Evolutionary conservation across 2,329 filamentous ascomycete species (phyloP).

Genomic region (Fusarium xylarioides): DNA sequence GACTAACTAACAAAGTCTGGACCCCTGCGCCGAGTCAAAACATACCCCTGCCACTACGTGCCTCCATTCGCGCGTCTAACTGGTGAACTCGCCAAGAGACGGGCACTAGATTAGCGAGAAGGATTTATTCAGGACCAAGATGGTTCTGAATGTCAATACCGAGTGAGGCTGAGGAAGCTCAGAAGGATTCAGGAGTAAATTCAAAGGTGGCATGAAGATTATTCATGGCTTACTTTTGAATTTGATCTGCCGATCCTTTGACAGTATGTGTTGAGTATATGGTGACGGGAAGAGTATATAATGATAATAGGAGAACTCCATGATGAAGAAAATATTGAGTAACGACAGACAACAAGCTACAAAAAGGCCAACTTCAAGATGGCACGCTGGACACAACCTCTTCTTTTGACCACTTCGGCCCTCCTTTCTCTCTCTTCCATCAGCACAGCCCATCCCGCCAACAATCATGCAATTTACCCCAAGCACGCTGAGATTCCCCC

Average conservation of each 20-base stretch:
- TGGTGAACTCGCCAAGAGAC: neutral
- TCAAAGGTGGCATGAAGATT: neutral
- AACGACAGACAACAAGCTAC: neutral
- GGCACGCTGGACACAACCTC: conserved; percentile 4
- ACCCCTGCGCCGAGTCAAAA: neutral
- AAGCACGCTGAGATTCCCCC: neutral
- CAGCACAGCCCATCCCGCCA: neutral
- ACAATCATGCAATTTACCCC: neutral
- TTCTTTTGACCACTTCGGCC: conserved; percentile 4
- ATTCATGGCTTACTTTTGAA: conserved; percentile 1
- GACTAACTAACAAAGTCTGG: neutral
- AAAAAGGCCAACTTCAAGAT: neutral
- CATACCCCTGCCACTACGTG: conserved; percentile 9
- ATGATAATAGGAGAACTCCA: neutral
- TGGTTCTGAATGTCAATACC: neutral
- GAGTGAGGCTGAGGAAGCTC: neutral
- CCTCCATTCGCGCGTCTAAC: neutral
- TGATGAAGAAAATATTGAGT: neutral
- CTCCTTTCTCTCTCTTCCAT: neutral
- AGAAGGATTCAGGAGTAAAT: neutral
- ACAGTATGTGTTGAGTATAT: neutral
- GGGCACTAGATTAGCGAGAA: neutral
- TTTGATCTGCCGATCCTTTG: neutral
- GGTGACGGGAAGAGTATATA: neutral
- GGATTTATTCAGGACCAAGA: conserved; percentile 3